Conservation (phyloP, 2,329 filamentous ascomycete genomes). For the Sarocladiaceae sp. region DNA sequence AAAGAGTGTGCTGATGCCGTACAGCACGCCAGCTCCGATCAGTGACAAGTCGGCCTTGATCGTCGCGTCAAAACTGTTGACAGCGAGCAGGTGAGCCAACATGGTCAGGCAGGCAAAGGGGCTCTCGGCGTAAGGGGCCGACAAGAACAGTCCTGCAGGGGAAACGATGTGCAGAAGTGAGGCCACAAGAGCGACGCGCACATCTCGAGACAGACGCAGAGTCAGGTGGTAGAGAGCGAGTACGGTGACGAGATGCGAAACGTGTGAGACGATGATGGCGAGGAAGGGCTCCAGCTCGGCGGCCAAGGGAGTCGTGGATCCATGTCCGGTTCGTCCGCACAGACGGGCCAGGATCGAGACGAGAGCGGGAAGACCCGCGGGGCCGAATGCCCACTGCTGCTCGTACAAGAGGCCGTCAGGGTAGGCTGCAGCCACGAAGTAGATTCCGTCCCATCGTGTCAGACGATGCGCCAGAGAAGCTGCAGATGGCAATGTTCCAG, state of each 20-base stretch:
- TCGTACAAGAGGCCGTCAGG: conserved; percentile 64
- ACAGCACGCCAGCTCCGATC: conserved; percentile 60
- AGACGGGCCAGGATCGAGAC: conserved; percentile 20
- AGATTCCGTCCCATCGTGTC: conserved; percentile 78
- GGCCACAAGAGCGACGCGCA: conserved; percentile 61
- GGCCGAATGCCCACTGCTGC: conserved; percentile 81
- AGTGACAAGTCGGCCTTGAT: conserved; percentile 43
- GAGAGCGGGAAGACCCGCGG: conserved; percentile 36
- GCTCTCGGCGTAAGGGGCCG: conserved; percentile 79
- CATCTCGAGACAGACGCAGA: conserved; percentile 38
- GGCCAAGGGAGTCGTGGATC: conserved; percentile 18
- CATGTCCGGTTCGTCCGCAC: conserved; percentile 2
- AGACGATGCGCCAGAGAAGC: conserved; percentile 47
- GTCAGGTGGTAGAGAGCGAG: conserved; percentile 67
- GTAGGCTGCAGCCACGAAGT: conserved; percentile 61
- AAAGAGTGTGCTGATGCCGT: conserved; percentile 69
- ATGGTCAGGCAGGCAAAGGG: conserved; percentile 76
- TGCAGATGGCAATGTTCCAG: conserved; percentile 25
- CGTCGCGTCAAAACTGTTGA: conserved; percentile 32
- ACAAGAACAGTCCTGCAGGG: conserved; percentile 85
- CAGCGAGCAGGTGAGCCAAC: conserved; percentile 66
- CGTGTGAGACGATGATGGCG: conserved; percentile 64
- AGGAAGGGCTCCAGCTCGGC: conserved; percentile 39
- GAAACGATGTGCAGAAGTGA: conserved; percentile 76
- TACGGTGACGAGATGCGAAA: conserved; percentile 73